Conservation (phyloP, 495 filamentous ascomycete genomes). For the Hypoxylon perforatum region DNA sequence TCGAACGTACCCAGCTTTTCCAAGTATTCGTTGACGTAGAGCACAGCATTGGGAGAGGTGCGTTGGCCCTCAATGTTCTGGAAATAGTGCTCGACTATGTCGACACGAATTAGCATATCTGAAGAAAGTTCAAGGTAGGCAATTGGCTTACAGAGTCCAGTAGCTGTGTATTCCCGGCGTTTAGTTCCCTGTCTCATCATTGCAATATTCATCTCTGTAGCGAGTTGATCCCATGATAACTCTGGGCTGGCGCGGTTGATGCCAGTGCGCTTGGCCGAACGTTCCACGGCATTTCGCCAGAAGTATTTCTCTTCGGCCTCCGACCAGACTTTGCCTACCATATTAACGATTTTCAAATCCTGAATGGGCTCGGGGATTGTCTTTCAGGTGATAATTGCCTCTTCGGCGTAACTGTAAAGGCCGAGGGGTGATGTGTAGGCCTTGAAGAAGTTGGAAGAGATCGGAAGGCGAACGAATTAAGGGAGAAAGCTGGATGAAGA, state of each 20-base stretch:
- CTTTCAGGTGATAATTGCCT: constrained; percentile 6
- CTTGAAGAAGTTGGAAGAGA: not conserved
- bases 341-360: constrained; percentile 19
- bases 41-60: constrained; percentile 46
- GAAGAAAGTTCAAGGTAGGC: not conserved
- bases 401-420: not conserved
- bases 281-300: constrained; percentile 51
- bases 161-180: constrained; percentile 49
- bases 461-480: not conserved
- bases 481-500: not conserved
- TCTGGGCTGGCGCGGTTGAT: constrained; percentile 36
- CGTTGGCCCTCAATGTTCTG: constrained; percentile 49
- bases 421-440: not conserved
- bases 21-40: constrained; percentile 45
- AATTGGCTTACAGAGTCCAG: constrained; percentile 51
- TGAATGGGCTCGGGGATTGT: not conserved
- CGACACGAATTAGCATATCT: constrained; percentile 21
- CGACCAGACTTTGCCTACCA: constrained; percentile 57
- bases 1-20: constrained; percentile 27
- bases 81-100: constrained; percentile 58
- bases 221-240: constrained; percentile 48
- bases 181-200: constrained; percentile 36
- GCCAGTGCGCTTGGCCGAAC: constrained; percentile 51
- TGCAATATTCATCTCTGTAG: constrained; percentile 41
- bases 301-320: constrained; percentile 52